A percentile compares a stretch with the other conserved stretches of the same genome.
Evolutionary conservation across 495 filamentous ascomycete genomes (phyloP).

Genomic region (Staphylotrichum longicolle): DNA sequence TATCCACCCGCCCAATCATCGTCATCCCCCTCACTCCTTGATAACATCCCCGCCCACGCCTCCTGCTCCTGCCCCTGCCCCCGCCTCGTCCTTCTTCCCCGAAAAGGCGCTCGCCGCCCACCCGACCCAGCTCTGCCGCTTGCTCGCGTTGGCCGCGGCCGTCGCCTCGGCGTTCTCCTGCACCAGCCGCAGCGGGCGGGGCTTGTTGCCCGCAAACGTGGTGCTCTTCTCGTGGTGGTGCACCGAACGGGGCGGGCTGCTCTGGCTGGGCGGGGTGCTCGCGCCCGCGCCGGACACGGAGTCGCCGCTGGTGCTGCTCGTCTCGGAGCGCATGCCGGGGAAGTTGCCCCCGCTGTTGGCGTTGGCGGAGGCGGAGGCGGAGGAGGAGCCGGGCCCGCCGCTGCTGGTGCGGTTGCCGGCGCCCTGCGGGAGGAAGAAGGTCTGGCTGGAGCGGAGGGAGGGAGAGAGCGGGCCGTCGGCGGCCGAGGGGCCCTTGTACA

Average conservation of each 20-base stretch:
- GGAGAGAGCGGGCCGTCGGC: slow-evolving; percentile 56
- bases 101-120: slow-evolving; percentile 47
- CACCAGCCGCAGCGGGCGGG: slow-evolving; percentile 83
- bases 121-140: slow-evolving; percentile 58
- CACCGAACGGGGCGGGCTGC: slow-evolving; percentile 47
- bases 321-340: slow-evolving; percentile 55
- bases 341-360: slow-evolving; percentile 40
- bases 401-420: slow-evolving; percentile 51
- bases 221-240: slow-evolving; percentile 58
- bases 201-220: slow-evolving; percentile 66
- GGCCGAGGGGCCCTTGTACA: slow-evolving; percentile 63
- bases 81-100: slow-evolving; percentile 37
- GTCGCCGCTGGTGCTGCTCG: slow-evolving; percentile 62
- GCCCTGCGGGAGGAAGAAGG: slow-evolving; percentile 44
- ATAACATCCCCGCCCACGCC: slow-evolving; percentile 23
- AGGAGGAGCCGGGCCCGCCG: slow-evolving; percentile 29
- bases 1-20: not conserved
- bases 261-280: slow-evolving; percentile 54
- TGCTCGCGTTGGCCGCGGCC: slow-evolving; percentile 40
- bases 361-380: too few species aligned
- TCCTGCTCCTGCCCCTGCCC: not conserved
- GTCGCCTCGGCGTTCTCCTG: slow-evolving; percentile 53
- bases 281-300: slow-evolving; percentile 41
- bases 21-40: slow-evolving; percentile 22
- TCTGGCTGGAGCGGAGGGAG: slow-evolving; percentile 46